These are phyloP conservation scores for Corylus avellana DNA, from an alignment of 306 rosid species.

Conservation along the genomic window DNA sequence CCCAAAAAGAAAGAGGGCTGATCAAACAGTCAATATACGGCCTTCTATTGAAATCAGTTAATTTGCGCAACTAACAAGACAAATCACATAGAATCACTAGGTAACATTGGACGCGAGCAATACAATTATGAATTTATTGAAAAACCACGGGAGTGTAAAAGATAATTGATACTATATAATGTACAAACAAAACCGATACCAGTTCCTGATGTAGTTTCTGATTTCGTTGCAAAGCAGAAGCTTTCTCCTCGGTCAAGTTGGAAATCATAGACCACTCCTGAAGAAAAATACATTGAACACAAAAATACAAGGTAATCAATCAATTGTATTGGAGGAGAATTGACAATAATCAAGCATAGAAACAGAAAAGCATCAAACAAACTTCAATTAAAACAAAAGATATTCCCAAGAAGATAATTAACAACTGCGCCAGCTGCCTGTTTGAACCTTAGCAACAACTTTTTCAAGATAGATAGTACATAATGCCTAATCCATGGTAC, in stretches of 20 bases:
- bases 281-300: slow-evolving; percentile 3
- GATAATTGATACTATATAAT: not conserved
- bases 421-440: not conserved
- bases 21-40: not conserved
- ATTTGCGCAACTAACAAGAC: not conserved
- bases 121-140: not conserved
- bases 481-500: not conserved
- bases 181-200: slow-evolving; percentile 31
- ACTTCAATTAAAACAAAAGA: not conserved
- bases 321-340: not conserved
- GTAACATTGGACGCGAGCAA: not conserved
- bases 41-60: not conserved
- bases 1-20: not conserved
- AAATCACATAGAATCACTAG: not conserved
- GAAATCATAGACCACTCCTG: slow-evolving; percentile 46
- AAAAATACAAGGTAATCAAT: not conserved
- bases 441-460: not conserved
- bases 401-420: not conserved
- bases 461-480: not conserved
- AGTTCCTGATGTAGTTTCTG: slow-evolving; percentile 45
- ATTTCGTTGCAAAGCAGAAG: slow-evolving; percentile 41
- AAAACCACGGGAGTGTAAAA: not conserved
- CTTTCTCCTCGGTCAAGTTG: slow-evolving; percentile 46
- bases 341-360: not conserved
- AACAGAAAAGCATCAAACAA: not conserved